A percentile compares a stretch with the other conserved stretches of the same genome.
Conservation (phyloP, 306 rosid species). For the Elaeagnus macrophylla region DNA sequence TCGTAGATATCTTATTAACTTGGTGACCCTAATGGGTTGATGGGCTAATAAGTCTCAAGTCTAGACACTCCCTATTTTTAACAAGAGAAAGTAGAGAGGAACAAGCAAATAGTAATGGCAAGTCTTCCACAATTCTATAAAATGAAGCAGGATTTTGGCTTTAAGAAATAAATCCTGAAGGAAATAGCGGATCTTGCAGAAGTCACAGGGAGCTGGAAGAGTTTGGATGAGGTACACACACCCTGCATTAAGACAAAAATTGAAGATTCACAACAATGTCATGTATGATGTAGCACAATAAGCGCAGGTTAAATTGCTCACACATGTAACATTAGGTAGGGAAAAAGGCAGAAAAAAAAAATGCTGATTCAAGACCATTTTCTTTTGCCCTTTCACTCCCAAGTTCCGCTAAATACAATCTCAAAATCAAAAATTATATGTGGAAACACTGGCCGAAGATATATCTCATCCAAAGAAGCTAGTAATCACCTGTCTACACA, state of each 20-base stretch:
- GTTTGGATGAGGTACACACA: constrained; percentile 11
- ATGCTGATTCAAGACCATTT: not conserved
- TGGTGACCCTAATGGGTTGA: constrained; percentile 1
- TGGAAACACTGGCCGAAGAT: not conserved
- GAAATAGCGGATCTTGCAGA: constrained; percentile 4
- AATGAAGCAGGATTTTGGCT: constrained; percentile 8
- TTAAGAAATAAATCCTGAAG: constrained; percentile 6
- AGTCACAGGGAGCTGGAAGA: not conserved
- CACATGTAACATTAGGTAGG: constrained; percentile 12
- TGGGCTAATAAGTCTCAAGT: not conserved
- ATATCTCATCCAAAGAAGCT: not conserved
- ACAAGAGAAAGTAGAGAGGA: constrained; percentile 2
- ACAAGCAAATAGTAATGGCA: constrained; percentile 2
- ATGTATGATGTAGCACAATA: constrained; percentile 13
- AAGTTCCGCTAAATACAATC: not conserved
- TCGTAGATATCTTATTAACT: constrained; percentile 20
- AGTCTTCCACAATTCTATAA: not conserved
- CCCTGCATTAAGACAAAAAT: constrained; percentile 29
- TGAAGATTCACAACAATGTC: constrained; percentile 18
- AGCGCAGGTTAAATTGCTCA: not conserved
- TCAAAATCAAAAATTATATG: not conserved
- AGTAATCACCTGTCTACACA: not conserved
- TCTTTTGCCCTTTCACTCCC: not conserved
- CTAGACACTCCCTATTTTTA: constrained; percentile 3
- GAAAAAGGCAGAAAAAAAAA: not conserved